Evolutionary conservation across 1,284 basidiomycete species (phyloP), one percentile per base, ranked within the genome.

Genomic region (Ustilago cynodontis): DNA sequence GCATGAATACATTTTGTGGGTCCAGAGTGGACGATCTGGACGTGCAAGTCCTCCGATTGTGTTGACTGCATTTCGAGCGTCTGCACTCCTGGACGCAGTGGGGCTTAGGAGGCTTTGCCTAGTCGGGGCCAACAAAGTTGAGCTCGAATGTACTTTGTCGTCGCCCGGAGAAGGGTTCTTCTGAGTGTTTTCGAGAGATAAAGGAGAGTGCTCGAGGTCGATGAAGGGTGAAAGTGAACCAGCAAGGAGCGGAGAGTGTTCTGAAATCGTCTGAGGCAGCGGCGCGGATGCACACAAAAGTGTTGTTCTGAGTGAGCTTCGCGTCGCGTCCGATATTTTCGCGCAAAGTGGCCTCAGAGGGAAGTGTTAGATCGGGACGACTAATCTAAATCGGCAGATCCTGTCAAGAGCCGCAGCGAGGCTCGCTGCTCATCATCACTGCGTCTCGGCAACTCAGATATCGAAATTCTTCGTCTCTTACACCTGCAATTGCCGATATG

Each of bases 21-120:
- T 24, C 83, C 83, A 13, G 76, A 47, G 50, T 85, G 83, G 28
- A 80, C 81, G 58, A 83, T 77, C 62, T 84, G 81, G 37, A 85
- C 66, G 33, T 78, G 66, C 35, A 82, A 47, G 37, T 71, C 65
- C 28, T 76, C 71, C 37, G 70, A 65, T 57, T 77, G 74, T 45
- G 69, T 71, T 18, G 73, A 67, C 60, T 76, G 64, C 73, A 76
- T 76, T 6, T 24, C 63, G 57, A 61, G 49, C 58, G 55, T 64
- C 60, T 54, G 51, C 64, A 52, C 64, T 71, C 59, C 65, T 29
- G 37, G n/a, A 53, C 35, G 70, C 60, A 67, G 65, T 13, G 8
- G 11, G 9, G 51, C 26, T 45, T 1, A 20, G 28, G 20, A 47
- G 22, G 24, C 41, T 31, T 29, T 18, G 20, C n/a, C 33, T 39